These are phyloP conservation scores for Coelastrella sp. DNA, from an alignment of 139 green algal genomes.

Conservation along the genomic window DNA sequence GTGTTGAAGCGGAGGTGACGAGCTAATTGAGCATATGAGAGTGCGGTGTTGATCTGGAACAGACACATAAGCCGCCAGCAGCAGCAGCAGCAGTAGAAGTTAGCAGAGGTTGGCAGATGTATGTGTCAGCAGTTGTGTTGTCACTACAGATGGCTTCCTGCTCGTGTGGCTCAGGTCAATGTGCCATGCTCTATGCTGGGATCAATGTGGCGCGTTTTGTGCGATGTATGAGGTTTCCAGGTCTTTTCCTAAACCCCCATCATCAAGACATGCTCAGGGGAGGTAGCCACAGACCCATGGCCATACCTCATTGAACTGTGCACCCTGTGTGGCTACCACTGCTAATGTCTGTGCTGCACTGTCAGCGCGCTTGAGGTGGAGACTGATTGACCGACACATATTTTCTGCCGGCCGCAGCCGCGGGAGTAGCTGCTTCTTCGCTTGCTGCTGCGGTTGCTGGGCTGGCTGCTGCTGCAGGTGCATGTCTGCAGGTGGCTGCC, in stretches of 20 bases:
- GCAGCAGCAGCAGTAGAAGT: no score
- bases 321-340: not conserved
- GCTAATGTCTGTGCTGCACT: not conserved
- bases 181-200: no score
- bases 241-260: no score
- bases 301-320: conserved; percentile 12
- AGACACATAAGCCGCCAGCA: not conserved
- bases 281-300: not conserved
- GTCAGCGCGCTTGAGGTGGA: conserved; percentile 28
- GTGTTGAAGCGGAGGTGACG: conserved; percentile 34
- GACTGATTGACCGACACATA: not conserved
- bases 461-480: not conserved
- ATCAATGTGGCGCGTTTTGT: no score
- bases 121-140: no score
- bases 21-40: conserved; percentile 21
- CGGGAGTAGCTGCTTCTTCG: not conserved
- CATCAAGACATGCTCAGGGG: not conserved
- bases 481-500: not conserved
- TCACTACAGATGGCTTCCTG: no score
- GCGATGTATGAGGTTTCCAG: no score
- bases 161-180: no score
- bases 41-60: conserved; percentile 30
- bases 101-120: no score
- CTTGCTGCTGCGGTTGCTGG: conserved; percentile 23
- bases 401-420: conserved; percentile 6